Evolutionary conservation across 805 yeast genomes (phyloP), one percentile per base, ranked within the genome.

Genomic region (Schwanniomyces vanrijiae): DNA sequence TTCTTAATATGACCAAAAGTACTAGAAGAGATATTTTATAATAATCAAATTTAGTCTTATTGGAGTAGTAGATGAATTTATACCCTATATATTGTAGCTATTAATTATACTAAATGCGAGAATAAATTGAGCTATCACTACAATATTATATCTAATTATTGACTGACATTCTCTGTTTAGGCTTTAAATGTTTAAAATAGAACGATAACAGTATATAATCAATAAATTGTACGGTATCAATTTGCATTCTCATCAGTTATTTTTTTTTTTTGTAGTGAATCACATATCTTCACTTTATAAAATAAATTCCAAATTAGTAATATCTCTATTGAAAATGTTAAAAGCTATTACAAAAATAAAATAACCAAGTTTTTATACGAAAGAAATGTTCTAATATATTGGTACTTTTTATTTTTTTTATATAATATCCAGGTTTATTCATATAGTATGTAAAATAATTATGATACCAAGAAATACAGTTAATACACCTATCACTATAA

Each of bases 1-100:
- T 79, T 80, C 65, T 82, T 82, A 9, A 86, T 80, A 55, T 75
- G 77, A 9, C 87, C 87, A 6, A 79, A 78, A 39, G 73, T 70
- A 54, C 80, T 80, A 5, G 80, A 65, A 26, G 81, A 69, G 25
- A 77, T 59, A 43, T 64, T 50, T 1, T 76, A 65, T 39, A 68
- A 51, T 24, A 66, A 48, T 49, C 65, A 65, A 37, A 68, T 60
- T 37, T 61, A 55, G n/a, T 6, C 60, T 59, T 40, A 71, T 62
- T 9, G 69, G 75, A 20, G 65, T 56, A 19, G 58, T 41, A 6
- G 51, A 40, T 38, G 55, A 58, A 63, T 44, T 61, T 63, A 51
- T 47, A 62, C 3, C 75, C 76, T 9, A 61, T 58, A 25, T 65
- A 49, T 50, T 59, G 58, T 19, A 59, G 62, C 13, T 58, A 26